Evolutionary conservation across 2,329 filamentous ascomycete genomes (phyloP).

Genomic region (Sarocladiaceae sp.): DNA sequence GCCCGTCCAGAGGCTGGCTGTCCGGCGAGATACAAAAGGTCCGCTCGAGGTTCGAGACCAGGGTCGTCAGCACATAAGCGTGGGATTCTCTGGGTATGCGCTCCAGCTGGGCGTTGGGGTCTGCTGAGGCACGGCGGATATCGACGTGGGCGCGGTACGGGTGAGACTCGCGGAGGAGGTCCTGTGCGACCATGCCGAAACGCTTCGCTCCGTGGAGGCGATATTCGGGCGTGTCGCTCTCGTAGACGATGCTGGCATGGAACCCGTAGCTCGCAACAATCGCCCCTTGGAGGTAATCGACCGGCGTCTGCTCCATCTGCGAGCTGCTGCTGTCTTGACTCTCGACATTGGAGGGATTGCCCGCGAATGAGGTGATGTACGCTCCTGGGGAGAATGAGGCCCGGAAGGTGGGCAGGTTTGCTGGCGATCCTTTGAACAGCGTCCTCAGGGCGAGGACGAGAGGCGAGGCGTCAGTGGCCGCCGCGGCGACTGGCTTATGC

Average conservation of each 20-base stretch:
- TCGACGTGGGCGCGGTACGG: constrained; percentile 40
- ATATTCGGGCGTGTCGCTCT: constrained; percentile 80
- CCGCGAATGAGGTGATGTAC: constrained; percentile 32
- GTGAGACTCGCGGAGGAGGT: constrained; percentile 56
- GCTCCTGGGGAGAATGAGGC: constrained; percentile 56
- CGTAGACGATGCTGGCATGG: constrained; percentile 81
- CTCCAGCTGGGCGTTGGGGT: constrained; percentile 12
- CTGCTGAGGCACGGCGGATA: constrained; percentile 17
- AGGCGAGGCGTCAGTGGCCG: constrained; percentile 27
- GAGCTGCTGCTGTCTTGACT: constrained; percentile 6
- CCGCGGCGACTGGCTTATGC: constrained; percentile 50
- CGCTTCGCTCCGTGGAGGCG: constrained; percentile 69
- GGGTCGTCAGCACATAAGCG: constrained; percentile 68
- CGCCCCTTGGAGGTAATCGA: constrained; percentile 56
- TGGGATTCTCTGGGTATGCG: constrained; percentile 43
- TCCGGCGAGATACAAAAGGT: constrained; percentile 75
- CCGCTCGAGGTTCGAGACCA: constrained; percentile 77
- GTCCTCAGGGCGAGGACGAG: constrained; percentile 48
- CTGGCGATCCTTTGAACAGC: constrained; percentile 50
- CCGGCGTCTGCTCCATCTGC: constrained; percentile 23
- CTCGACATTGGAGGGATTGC: constrained; percentile 16
- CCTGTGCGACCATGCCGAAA: constrained; percentile 78
- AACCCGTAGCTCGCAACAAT: constrained; percentile 89
- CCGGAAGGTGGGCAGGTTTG: constrained; percentile 54
- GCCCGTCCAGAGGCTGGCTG: constrained; percentile 63